A percentile compares a stretch with the other conserved stretches of the same genome.
phyloP scores from a whole-genome alignment of 768 basidiomycete species.

The Calocybe gangraenosa region DNA sequence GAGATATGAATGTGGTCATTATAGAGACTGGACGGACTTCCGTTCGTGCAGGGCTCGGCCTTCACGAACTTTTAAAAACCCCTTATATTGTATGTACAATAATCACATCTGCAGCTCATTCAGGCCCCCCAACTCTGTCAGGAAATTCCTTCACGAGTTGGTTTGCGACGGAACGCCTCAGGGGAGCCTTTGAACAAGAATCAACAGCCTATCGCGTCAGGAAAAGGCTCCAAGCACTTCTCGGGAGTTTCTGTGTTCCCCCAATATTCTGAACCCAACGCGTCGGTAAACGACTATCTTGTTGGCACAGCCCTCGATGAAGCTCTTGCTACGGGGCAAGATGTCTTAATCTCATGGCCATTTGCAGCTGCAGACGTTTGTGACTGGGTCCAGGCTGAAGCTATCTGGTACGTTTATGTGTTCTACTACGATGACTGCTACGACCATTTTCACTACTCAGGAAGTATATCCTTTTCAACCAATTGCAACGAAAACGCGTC shows the following conservation, averaged over 20 bases:
- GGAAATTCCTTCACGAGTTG: slow-evolving; percentile 81
- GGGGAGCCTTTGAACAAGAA: slow-evolving; percentile 26
- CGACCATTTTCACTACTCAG: slow-evolving; percentile 32
- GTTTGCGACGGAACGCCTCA: slow-evolving; percentile 51
- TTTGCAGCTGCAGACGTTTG: slow-evolving; percentile 68
- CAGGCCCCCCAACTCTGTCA: slow-evolving; percentile 24
- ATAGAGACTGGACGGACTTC: slow-evolving; percentile 73
- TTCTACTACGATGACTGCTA: background rate
- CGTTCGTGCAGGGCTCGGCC: slow-evolving; percentile 73
- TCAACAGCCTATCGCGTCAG: slow-evolving; percentile 19
- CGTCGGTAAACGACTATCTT: slow-evolving; percentile 72
- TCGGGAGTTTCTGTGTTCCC: slow-evolving; percentile 43
- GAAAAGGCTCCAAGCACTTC: slow-evolving; percentile 14
- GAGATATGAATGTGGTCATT: slow-evolving; percentile 77
- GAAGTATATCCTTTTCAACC: slow-evolving; percentile 80
- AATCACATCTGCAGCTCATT: background rate
- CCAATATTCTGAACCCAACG: slow-evolving; percentile 36
- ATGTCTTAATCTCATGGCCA: slow-evolving; percentile 77
- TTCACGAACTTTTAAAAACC: slow-evolving; percentile 72
- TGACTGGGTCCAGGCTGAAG: slow-evolving; percentile 86
- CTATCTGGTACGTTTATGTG: slow-evolving; percentile 68
- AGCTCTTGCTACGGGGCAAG: slow-evolving; percentile 68
- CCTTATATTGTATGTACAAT: slow-evolving; percentile 67
- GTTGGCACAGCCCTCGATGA: slow-evolving; percentile 81
- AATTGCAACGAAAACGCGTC: slow-evolving; percentile 69